These are phyloP conservation scores for Haplosporangium gracile DNA, from an alignment of 192 early-diverging fungal genomes.

Conservation along the genomic window DNA sequence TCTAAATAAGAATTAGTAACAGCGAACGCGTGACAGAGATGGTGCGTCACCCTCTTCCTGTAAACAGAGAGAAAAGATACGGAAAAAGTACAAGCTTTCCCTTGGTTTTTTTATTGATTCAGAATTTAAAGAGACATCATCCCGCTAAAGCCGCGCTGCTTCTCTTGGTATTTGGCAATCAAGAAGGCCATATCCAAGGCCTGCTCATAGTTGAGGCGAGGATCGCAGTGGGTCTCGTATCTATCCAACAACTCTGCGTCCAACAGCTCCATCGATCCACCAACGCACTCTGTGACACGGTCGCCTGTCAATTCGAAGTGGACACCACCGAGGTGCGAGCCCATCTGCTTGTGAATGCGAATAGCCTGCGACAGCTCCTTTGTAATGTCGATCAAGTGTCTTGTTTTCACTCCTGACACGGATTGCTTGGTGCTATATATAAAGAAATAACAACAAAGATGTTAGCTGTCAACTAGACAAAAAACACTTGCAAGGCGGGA, in stretches of 20 bases:
- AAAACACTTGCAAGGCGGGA: not conserved
- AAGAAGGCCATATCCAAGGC: conserved; percentile 96
- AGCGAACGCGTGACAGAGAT: too few relatives aligned
- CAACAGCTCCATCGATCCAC: conserved; percentile 96
- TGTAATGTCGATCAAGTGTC: conserved; percentile 92
- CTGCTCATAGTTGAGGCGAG: conserved; percentile 97
- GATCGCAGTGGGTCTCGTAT: conserved; percentile 98
- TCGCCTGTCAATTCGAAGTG: conserved; percentile 98
- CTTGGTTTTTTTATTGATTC: not conserved
- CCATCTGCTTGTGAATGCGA: conserved; percentile 80
- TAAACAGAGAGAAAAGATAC: too few relatives aligned
- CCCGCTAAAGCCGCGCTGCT: conserved; percentile 56
- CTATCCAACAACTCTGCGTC: conserved; percentile 87
- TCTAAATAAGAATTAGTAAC: too few relatives aligned
- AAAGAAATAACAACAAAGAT: not conserved
- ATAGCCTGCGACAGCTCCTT: conserved; percentile 88
- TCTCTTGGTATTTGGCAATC: conserved; percentile 91
- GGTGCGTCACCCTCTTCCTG: too few relatives aligned
- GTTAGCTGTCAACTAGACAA: not conserved
- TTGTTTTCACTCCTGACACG: conserved; percentile 88
- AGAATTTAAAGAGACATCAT: conserved; percentile 28
- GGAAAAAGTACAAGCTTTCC: not conserved
- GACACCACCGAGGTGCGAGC: conserved; percentile 89
- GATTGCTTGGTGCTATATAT: conserved; percentile 80
- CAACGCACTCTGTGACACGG: conserved; percentile 95